These are phyloP conservation scores for Argentina anserina DNA, from an alignment of 306 rosid species.

Conservation along the genomic window DNA sequence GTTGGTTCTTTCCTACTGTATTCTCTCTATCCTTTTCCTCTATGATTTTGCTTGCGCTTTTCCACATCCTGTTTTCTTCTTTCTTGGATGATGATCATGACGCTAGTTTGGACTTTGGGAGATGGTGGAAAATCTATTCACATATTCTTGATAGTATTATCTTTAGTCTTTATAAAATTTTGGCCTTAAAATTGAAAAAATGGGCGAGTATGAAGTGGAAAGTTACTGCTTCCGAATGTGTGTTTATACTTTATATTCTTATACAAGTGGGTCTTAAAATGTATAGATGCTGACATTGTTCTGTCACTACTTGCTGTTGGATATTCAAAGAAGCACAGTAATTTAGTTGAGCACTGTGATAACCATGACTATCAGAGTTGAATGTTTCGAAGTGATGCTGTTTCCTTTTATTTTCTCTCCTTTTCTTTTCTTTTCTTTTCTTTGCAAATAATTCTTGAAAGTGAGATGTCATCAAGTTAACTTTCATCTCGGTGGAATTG, in stretches of 20 bases:
- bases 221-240: neutral
- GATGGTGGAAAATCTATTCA: slow-evolving; percentile 21
- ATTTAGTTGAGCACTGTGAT: neutral
- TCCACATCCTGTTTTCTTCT: slow-evolving; percentile 24
- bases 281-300: neutral
- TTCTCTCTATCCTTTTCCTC: slow-evolving; percentile 7
- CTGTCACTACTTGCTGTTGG: neutral
- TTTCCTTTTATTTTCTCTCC: too few species aligned
- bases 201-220: neutral
- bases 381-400: neutral
- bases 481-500: neutral
- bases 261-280: neutral
- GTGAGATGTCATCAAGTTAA: neutral
- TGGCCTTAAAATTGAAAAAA: neutral
- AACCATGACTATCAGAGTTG: too few species aligned
- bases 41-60: slow-evolving; percentile 19
- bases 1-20: slow-evolving; percentile 17
- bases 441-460: neutral
- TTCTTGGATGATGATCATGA: slow-evolving; percentile 17
- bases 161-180: neutral
- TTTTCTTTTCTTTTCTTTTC: too few species aligned
- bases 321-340: too few species aligned
- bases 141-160: neutral
- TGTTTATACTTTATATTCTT: neutral
- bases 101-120: slow-evolving; percentile 12